Conservation (phyloP, 2,329 filamentous ascomycete species). For the Fusarium camptoceras region DNA sequence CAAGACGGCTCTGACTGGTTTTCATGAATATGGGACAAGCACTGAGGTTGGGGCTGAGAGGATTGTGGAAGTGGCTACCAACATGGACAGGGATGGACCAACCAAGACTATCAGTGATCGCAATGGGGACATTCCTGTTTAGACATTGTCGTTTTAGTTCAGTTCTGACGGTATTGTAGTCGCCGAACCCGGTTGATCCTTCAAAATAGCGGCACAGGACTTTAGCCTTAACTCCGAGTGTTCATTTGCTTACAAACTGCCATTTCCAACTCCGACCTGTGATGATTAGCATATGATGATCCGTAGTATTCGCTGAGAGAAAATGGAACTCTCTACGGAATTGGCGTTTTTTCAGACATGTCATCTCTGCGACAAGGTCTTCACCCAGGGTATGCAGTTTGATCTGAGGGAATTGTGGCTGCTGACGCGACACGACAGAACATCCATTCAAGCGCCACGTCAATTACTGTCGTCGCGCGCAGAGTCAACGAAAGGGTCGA, state of each 20-base stretch:
- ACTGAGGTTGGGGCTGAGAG: constrained; percentile 47
- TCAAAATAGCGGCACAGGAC: not conserved
- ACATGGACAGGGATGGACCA: constrained; percentile 45
- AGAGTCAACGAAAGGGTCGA: constrained; percentile 40
- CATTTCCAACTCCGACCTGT: rapidly evolving
- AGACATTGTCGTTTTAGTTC: not conserved
- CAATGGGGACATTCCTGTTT: constrained; percentile 42
- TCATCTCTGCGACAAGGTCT: constrained; percentile 37
- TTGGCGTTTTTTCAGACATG: constrained; percentile 18
- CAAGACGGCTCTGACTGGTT: constrained; percentile 46
- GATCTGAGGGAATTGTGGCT: too few species aligned
- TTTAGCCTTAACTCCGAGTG: constrained; percentile 30
- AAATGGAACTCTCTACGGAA: constrained; percentile 3
- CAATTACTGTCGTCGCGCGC: constrained; percentile 44
- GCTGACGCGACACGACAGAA: constrained; percentile 5
- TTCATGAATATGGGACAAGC: constrained; percentile 18
- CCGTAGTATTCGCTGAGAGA: rapidly evolving
- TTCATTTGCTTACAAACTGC: constrained; percentile 10
- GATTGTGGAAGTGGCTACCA: constrained; percentile 49
- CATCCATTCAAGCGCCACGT: constrained; percentile 43
- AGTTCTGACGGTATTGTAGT: not conserved
- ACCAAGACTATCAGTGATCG: constrained; percentile 46
- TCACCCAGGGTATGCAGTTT: constrained; percentile 31
- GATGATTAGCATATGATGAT: not conserved
- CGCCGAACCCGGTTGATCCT: not conserved